phyloP scores from a whole-genome alignment of 2,329 filamentous ascomycete genomes.

The Exophiala bonariae region DNA sequence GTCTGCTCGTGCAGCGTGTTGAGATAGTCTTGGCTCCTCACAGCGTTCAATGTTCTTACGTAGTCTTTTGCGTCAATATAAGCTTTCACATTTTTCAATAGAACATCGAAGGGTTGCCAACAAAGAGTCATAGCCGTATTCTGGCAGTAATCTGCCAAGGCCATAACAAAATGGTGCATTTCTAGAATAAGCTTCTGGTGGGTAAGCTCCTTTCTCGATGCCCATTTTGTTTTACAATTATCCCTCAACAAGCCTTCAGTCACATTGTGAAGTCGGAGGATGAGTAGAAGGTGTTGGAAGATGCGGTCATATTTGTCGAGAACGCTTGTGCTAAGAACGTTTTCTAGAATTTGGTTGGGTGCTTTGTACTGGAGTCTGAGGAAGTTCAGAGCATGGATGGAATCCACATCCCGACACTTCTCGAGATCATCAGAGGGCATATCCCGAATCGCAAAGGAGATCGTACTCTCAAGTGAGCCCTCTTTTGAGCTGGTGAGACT shows the following conservation, averaged over 20 bases:
- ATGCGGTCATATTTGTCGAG: constrained; percentile 81
- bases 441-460: constrained; percentile 75
- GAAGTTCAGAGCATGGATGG: constrained; percentile 89
- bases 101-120: constrained; percentile 70
- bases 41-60: constrained; percentile 47
- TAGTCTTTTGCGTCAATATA: constrained; percentile 52
- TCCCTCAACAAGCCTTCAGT: constrained; percentile 38
- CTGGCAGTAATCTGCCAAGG: constrained; percentile 74
- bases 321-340: constrained; percentile 69
- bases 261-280: constrained; percentile 77
- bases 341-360: constrained; percentile 63
- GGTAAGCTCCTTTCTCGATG: constrained; percentile 24
- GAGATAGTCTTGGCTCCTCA: constrained; percentile 65
- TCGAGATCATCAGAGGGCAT: constrained; percentile 76
- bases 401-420: constrained; percentile 77
- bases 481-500: constrained; percentile 51
- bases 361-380: constrained; percentile 82
- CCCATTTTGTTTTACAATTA: constrained; percentile 25
- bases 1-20: constrained; percentile 70
- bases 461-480: constrained; percentile 14
- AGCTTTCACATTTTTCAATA: constrained; percentile 63
- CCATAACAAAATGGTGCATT: constrained; percentile 75
- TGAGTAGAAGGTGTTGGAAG: constrained; percentile 75
- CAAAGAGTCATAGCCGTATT: constrained; percentile 71
- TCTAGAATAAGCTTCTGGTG: constrained; percentile 69